Evolutionary conservation across 2,329 filamentous ascomycete genomes (phyloP), one percentile per base, ranked within the genome.

Genomic region (Sclerotinia subarctica): DNA sequence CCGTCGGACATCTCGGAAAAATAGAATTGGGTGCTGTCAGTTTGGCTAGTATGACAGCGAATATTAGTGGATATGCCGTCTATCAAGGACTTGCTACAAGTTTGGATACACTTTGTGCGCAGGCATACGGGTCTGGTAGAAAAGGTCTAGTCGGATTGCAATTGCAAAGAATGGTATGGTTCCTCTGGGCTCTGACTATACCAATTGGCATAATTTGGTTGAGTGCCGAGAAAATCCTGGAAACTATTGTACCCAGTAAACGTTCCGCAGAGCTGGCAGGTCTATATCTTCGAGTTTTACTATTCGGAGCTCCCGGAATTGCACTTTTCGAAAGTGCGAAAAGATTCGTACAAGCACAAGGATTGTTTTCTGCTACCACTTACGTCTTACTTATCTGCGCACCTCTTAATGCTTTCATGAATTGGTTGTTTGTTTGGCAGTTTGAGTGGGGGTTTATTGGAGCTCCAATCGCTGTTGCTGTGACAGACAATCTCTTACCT

Each of bases 81-180:
- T 90, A 92, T 76, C 90, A 93, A 76, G 91, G 93, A n/a, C 84
- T 98, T 19, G 90, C 93, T 0, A 98, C 94, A 5, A 92, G 90
- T 71, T 83, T 98, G 49, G 94, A 98, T 79, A 98, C 94, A 0
- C 87, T 98, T 2, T 97, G 94, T 78, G 88, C 94, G 0, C 94
- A 98, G 79, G 94, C 95, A 0, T 98, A 96, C 77, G 94, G 95
- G 2, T 96, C 92, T 0, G 94, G 94, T 0, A 91, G 90, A 77
- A 96, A 91, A 77, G 91, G 94, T 73, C 86, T 98, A 6, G 94
- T 98, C 69, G 94, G 92, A 1, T 78, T 95, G 66, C 92, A 95
- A 74, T 84, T 92, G 71, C 91, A 95, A 79, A 85, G 91, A 68
- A 94, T 94, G 91, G 82, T 91, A 1, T 90, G 84, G 76, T 94